These are phyloP conservation scores for Zasmidium citrigriseum DNA, from an alignment of 2,329 filamentous ascomycete species.

Conservation along the genomic window DNA sequence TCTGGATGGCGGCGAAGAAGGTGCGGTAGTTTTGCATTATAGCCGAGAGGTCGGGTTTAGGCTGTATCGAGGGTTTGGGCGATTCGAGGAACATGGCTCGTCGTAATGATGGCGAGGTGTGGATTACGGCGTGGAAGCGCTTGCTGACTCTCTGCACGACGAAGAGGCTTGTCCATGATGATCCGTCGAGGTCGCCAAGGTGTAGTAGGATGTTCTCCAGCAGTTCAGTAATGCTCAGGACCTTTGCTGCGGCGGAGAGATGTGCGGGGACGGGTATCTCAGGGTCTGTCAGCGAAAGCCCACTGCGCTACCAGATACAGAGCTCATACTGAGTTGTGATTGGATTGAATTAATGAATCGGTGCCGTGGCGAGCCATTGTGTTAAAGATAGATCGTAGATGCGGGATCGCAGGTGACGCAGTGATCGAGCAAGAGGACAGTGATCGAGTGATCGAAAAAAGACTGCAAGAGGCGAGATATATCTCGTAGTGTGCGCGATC, in stretches of 20 bases:
- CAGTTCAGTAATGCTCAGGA: constrained; percentile 24
- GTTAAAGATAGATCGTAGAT: neutral
- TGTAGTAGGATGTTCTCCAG: constrained; percentile 23
- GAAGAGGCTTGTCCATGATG: constrained; percentile 23
- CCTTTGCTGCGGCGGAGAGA: constrained; percentile 11
- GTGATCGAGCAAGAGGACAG: neutral
- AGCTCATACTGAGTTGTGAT: neutral
- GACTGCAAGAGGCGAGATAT: neutral
- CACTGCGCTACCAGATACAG: neutral
- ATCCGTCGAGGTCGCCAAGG: constrained; percentile 14
- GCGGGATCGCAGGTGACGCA: neutral
- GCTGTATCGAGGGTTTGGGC: constrained; percentile 3
- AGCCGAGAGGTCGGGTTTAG: constrained; percentile 10
- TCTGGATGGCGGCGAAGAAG: constrained; percentile 23
- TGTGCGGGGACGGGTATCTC: neutral
- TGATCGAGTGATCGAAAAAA: neutral
- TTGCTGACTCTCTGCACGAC: constrained; percentile 21
- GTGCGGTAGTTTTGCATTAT: constrained; percentile 18
- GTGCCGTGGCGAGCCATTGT: neutral
- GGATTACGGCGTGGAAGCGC: constrained; percentile 19
- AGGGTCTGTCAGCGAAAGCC: constrained; percentile 3
- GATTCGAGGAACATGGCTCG: constrained; percentile 21
- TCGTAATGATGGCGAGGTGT: constrained; percentile 19
- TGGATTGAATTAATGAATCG: neutral
- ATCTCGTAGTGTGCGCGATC: neutral